These are phyloP conservation scores for Epichloe gansuensis DNA, from an alignment of 2,329 filamentous ascomycete genomes.

Conservation along the genomic window DNA sequence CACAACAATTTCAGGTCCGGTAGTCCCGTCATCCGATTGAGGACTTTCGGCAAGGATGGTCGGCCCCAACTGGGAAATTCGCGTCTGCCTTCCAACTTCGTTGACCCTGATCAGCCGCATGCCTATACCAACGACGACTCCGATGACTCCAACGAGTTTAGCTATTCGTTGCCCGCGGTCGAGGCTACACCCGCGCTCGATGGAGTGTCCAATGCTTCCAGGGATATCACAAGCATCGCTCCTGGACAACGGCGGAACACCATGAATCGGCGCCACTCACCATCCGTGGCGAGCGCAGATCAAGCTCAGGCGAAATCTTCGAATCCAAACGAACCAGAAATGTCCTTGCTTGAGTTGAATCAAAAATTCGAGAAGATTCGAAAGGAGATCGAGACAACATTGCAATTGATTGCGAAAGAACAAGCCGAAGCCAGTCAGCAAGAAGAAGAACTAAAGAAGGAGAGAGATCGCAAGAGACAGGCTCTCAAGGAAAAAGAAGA, in stretches of 20 bases:
- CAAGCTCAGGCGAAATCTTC: slow-evolving; percentile 33
- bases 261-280: slow-evolving; percentile 63
- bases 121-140: slow-evolving; percentile 29
- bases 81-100: slow-evolving; percentile 43
- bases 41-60: slow-evolving; percentile 58
- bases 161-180: slow-evolving; percentile 39
- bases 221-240: slow-evolving; percentile 46
- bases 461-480: slow-evolving; percentile 68
- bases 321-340: slow-evolving; percentile 42
- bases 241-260: slow-evolving; percentile 36
- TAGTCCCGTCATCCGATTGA: slow-evolving; percentile 72
- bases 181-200: slow-evolving; percentile 53
- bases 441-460: slow-evolving; percentile 57
- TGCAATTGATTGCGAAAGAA: slow-evolving; percentile 58
- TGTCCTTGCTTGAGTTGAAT: slow-evolving; percentile 66
- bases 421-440: slow-evolving; percentile 57
- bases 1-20: slow-evolving; percentile 86
- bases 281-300: slow-evolving; percentile 49
- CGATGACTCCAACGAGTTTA: slow-evolving; percentile 34
- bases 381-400: slow-evolving; percentile 70
- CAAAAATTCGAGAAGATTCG: slow-evolving; percentile 69
- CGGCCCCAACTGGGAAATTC: slow-evolving; percentile 47
- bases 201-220: slow-evolving; percentile 44
- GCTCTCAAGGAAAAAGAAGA: slow-evolving; percentile 83
- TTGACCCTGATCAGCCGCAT: slow-evolving; percentile 36